Conservation (phyloP, 1,284 basidiomycete genomes). For the Leccinum solheimii region DNA sequence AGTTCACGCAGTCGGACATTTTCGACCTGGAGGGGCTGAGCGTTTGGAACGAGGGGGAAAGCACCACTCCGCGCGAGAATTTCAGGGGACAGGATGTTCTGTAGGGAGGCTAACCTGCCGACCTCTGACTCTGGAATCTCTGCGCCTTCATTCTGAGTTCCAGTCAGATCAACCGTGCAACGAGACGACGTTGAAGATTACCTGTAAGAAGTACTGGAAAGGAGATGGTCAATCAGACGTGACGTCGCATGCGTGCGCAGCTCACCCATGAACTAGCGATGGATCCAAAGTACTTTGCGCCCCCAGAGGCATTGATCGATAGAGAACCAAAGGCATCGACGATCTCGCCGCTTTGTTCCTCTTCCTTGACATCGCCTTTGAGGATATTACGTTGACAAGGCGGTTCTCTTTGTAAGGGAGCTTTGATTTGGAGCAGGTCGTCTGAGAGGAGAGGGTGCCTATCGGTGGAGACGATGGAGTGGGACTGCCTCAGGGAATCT, state of each 20-base stretch:
- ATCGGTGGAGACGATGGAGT: slow-evolving; percentile 59
- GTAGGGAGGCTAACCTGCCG: slow-evolving; percentile 49
- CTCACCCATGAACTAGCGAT: slow-evolving; percentile 75
- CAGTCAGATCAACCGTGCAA: slow-evolving; percentile 12
- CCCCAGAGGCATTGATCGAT: slow-evolving; percentile 65
- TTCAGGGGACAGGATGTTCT: slow-evolving; percentile 56
- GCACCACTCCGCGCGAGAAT: slow-evolving; percentile 63
- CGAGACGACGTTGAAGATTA: slow-evolving; percentile 29
- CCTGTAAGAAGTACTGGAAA: slow-evolving; percentile 71
- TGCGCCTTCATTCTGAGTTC: slow-evolving; percentile 53
- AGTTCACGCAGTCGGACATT: slow-evolving; percentile 54
- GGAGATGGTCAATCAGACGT: background rate
- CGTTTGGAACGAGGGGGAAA: slow-evolving; percentile 59
- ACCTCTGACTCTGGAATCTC: slow-evolving; percentile 54
- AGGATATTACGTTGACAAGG: slow-evolving; percentile 28
- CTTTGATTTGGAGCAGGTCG: slow-evolving; percentile 69
- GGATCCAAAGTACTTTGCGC: slow-evolving; percentile 71
- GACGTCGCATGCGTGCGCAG: background rate
- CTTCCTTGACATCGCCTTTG: slow-evolving; percentile 46
- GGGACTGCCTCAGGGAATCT: slow-evolving; percentile 62
- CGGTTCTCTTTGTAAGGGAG: slow-evolving; percentile 66
- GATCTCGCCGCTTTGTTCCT: slow-evolving; percentile 66
- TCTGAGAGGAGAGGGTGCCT: slow-evolving; percentile 66
- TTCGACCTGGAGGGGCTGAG: slow-evolving; percentile 44
- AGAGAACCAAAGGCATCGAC: slow-evolving; percentile 77